These are phyloP conservation scores for Ramularia collo-cygni DNA, from an alignment of 2,329 filamentous ascomycete species.

Conservation along the genomic window DNA sequence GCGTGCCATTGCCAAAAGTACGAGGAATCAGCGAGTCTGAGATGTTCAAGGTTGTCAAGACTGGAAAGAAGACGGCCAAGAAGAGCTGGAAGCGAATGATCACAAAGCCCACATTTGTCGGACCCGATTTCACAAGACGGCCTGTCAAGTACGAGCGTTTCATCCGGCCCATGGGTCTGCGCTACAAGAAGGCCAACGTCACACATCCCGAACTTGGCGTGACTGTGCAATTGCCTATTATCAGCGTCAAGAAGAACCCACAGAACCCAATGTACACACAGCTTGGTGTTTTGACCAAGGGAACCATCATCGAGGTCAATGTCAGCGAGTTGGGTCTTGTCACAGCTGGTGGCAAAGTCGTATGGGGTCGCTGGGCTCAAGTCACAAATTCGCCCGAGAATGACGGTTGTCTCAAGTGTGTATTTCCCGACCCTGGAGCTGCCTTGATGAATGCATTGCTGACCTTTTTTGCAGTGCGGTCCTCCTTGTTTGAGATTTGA, in stretches of 20 bases:
- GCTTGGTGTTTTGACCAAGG: slow-evolving; percentile 80
- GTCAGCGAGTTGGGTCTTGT: slow-evolving; percentile 86
- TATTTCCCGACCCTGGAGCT: background rate
- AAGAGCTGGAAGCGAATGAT: slow-evolving; percentile 70
- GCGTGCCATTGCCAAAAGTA: slow-evolving; percentile 88
- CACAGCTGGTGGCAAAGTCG: slow-evolving; percentile 85
- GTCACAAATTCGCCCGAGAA: slow-evolving; percentile 56
- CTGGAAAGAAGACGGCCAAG: slow-evolving; percentile 88
- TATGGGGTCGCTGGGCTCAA: slow-evolving; percentile 82
- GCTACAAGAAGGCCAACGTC: slow-evolving; percentile 68
- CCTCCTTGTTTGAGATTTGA: slow-evolving; percentile 10
- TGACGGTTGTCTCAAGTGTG: slow-evolving; percentile 50
- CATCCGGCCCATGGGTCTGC: slow-evolving; percentile 64
- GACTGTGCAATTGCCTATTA: slow-evolving; percentile 69
- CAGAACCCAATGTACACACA: slow-evolving; percentile 89
- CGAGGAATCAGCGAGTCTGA: slow-evolving; percentile 90
- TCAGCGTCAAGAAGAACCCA: slow-evolving; percentile 72
- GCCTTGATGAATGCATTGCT: background rate
- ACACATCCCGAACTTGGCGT: slow-evolving; percentile 73
- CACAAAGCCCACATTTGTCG: slow-evolving; percentile 77
- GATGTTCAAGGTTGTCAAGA: slow-evolving; percentile 96
- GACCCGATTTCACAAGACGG: slow-evolving; percentile 77
- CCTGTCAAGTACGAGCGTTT: slow-evolving; percentile 58
- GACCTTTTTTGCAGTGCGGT: slow-evolving; percentile 6
- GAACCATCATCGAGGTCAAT: slow-evolving; percentile 84